These are phyloP conservation scores for Colletotrichum spaethianum DNA, from an alignment of 2,329 filamentous ascomycete genomes.

Conservation along the genomic window DNA sequence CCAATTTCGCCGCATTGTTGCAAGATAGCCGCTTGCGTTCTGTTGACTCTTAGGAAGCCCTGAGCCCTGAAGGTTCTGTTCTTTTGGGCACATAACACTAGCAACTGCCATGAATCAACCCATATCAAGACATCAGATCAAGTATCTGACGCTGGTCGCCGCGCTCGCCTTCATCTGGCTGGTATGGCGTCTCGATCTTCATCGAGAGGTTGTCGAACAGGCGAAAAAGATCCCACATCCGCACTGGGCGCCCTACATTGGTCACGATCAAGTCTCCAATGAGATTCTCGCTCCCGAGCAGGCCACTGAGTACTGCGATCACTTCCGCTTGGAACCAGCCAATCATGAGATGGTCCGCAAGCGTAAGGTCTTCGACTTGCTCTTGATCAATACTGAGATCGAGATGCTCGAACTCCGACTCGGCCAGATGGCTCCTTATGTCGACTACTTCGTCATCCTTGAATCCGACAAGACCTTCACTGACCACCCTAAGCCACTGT, in stretches of 20 bases:
- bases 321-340: neutral
- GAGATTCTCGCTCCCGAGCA: neutral
- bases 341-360: neutral
- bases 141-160: neutral
- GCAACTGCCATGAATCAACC: neutral
- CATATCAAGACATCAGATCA: neutral
- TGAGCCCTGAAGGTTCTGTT: neutral
- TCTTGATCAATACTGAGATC: constrained; percentile 74
- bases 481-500: constrained; percentile 66
- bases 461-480: constrained; percentile 74
- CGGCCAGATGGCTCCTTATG: constrained; percentile 67
- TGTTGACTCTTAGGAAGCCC: neutral
- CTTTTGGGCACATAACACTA: too few relatives aligned
- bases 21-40: neutral
- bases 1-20: neutral
- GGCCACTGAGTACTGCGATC: neutral
- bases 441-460: constrained; percentile 77
- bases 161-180: neutral
- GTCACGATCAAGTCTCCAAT: neutral
- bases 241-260: neutral
- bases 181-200: neutral
- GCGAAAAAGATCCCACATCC: neutral
- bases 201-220: neutral
- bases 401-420: constrained; percentile 77
- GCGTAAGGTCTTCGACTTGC: constrained; percentile 59